phyloP scores from a whole-genome alignment of 371 early-diverging fungal genomes.

The Coemansia sp. region DNA sequence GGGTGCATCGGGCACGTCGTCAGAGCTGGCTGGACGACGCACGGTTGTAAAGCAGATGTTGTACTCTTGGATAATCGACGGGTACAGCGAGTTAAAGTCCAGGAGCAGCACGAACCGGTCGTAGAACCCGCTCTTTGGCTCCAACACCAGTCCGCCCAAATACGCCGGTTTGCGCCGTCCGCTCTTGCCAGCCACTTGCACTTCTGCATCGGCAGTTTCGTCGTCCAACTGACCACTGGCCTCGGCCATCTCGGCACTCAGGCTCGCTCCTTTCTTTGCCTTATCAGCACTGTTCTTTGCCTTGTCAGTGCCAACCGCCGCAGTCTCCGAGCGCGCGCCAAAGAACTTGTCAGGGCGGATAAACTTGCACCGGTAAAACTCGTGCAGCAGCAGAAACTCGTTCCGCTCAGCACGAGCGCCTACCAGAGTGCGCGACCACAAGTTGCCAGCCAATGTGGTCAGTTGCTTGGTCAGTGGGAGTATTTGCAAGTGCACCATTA shows the following conservation, averaged over 20 bases:
- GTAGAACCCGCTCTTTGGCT: slow-evolving; percentile 97
- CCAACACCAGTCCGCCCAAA: slow-evolving; percentile 97
- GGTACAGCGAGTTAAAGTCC: slow-evolving; percentile 99
- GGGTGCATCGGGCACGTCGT: slow-evolving; percentile 78
- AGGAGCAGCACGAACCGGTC: slow-evolving; percentile 94
- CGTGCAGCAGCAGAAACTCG: slow-evolving; percentile 96
- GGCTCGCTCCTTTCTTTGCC: neutral
- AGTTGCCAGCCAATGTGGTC: slow-evolving; percentile 91
- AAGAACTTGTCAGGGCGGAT: slow-evolving; percentile 85
- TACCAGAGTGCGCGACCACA: slow-evolving; percentile 89
- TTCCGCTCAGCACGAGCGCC: slow-evolving; percentile 98
- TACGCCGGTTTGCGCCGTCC: slow-evolving; percentile 88
- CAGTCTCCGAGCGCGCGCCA: neutral
- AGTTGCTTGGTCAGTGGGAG: slow-evolving; percentile 94
- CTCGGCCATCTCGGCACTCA: slow-evolving; percentile 23
- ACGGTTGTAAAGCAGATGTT: slow-evolving; percentile 99
- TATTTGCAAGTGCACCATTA: slow-evolving; percentile 87
- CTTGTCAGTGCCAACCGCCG: neutral
- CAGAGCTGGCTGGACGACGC: slow-evolving; percentile 60
- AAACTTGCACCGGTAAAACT: slow-evolving; percentile 88
- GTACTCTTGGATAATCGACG: slow-evolving; percentile 99
- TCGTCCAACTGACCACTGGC: slow-evolving; percentile 18
- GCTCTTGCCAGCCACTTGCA: slow-evolving; percentile 39
- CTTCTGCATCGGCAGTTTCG: slow-evolving; percentile 50
- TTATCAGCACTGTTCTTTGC: neutral